Percentiles rank a stretch among this genome's conserved stretches.
Evolutionary conservation across 192 early-diverging fungal species (phyloP).

Genomic region (Coemansia sp.): DNA sequence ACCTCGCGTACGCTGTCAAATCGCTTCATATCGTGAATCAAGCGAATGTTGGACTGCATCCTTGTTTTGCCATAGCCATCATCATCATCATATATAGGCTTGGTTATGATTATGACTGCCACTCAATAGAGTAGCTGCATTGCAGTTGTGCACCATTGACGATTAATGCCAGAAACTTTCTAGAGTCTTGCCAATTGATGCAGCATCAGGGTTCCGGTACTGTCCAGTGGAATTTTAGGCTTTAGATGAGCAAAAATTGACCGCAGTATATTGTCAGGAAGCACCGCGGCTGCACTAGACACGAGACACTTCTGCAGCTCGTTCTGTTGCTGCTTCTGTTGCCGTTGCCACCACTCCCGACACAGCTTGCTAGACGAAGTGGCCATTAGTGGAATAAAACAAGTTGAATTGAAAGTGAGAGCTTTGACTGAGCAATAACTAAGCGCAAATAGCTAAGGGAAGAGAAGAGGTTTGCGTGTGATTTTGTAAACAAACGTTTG

Average conservation of each 20-base stretch:
- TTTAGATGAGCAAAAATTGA: background rate
- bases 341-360: too few relatives aligned
- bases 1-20: too few relatives aligned
- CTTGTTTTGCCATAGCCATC: too few relatives aligned
- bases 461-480: too few relatives aligned
- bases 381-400: background rate
- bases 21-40: too few relatives aligned
- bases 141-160: background rate
- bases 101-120: background rate
- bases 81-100: too few relatives aligned
- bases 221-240: background rate
- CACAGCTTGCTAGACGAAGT: background rate
- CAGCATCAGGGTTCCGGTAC: constrained; percentile 14
- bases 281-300: background rate
- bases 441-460: too few relatives aligned
- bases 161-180: constrained; percentile 1
- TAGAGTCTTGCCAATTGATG: constrained; percentile 14
- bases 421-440: too few relatives aligned
- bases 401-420: too few relatives aligned
- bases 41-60: too few relatives aligned
- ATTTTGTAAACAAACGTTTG: too few relatives aligned
- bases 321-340: too few relatives aligned
- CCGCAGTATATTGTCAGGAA: background rate
- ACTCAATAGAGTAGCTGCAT: background rate
- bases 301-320: background rate